These are phyloP conservation scores for Coniophora puteana DNA, from an alignment of 1,284 basidiomycete species.

Conservation along the genomic window DNA sequence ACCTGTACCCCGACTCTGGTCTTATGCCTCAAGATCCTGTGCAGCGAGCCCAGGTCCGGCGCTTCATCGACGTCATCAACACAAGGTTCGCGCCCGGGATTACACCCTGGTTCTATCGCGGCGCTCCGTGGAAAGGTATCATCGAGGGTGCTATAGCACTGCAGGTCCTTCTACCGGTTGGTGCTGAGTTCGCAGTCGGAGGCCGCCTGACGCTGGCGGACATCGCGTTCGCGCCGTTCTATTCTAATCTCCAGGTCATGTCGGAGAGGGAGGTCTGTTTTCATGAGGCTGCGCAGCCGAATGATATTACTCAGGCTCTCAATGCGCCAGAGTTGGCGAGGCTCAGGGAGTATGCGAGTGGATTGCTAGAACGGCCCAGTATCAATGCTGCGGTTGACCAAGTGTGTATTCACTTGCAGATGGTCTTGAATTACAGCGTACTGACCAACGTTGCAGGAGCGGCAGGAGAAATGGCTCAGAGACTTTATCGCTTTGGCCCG, in stretches of 20 bases:
- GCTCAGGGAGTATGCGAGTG: slow-evolving; percentile 37
- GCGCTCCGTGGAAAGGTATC: slow-evolving; percentile 24
- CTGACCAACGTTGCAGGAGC: no score
- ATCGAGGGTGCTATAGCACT: slow-evolving; percentile 22
- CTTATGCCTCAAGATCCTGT: slow-evolving; percentile 55
- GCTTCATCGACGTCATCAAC: slow-evolving; percentile 52
- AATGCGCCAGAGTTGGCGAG: slow-evolving; percentile 36
- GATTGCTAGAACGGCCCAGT: slow-evolving; percentile 39
- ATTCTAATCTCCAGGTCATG: no score
- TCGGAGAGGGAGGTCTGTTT: slow-evolving; percentile 45
- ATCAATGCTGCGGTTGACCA: slow-evolving; percentile 44
- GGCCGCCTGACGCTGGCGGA: no score
- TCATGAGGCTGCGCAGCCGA: slow-evolving; percentile 38
- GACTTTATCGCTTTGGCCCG: no score
- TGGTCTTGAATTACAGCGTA: no score
- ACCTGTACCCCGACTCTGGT: slow-evolving; percentile 41
- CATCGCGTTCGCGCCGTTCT: no score
- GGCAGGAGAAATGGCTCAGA: no score
- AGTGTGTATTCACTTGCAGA: no score
- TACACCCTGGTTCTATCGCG: slow-evolving; percentile 18
- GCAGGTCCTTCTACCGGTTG: slow-evolving; percentile 28
- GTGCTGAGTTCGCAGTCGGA: slow-evolving; percentile 25
- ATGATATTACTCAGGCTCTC: slow-evolving; percentile 33
- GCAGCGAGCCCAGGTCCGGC: slow-evolving; percentile 49
- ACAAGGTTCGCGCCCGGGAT: slow-evolving; percentile 3